These are phyloP conservation scores for Cercophora sp. DNA, from an alignment of 495 filamentous ascomycete genomes.

Conservation along the genomic window DNA sequence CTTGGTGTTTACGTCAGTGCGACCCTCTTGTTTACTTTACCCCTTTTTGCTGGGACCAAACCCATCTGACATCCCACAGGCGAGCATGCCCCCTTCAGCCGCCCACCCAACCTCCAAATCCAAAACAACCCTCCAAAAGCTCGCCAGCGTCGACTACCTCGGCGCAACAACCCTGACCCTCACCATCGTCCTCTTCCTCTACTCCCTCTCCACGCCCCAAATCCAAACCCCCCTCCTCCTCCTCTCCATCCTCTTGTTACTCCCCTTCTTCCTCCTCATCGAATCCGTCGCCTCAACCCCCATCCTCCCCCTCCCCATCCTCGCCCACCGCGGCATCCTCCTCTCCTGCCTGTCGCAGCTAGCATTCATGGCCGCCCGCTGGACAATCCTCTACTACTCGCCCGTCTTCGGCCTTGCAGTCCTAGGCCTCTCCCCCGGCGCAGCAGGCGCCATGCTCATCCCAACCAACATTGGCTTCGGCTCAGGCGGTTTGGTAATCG, in stretches of 20 bases:
- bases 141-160: constrained; percentile 64
- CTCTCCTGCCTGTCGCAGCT: constrained; percentile 65
- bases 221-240: constrained; percentile 56
- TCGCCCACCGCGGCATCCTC: constrained; percentile 59
- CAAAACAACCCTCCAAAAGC: constrained; percentile 39
- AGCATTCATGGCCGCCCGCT: constrained; percentile 70
- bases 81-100: constrained; percentile 52
- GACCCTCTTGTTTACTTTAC: no score
- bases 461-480: constrained; percentile 76
- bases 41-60: no score
- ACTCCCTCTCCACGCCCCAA: constrained; percentile 52
- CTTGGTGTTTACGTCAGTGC: constrained; percentile 53
- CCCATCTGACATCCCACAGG: no score
- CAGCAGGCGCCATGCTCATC: constrained; percentile 66
- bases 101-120: constrained; percentile 23
- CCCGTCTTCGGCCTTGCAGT: constrained; percentile 73
- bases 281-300: constrained; percentile 58
- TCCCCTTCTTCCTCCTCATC: constrained; percentile 56
- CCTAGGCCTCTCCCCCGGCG: constrained; percentile 57
- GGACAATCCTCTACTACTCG: constrained; percentile 72
- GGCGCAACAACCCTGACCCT: constrained; percentile 56
- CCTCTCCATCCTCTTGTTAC: constrained; percentile 46
- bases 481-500: constrained; percentile 62
- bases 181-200: constrained; percentile 61
- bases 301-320: constrained; percentile 63